Conservation (phyloP, 2,329 filamentous ascomycete genomes). For the Amylocarpus encephaloides region DNA sequence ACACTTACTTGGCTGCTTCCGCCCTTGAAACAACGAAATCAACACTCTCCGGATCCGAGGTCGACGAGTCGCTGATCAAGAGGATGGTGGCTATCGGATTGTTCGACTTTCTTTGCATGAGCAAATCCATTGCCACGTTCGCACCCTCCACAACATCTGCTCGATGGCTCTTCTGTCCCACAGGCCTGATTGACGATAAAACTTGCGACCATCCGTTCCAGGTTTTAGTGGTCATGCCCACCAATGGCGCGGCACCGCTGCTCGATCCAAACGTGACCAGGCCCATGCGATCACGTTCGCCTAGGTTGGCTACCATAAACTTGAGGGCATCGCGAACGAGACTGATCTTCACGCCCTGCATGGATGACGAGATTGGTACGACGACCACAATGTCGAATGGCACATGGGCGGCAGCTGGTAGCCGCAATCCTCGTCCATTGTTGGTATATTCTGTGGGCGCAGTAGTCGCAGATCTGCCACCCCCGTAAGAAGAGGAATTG, state of each 20-base stretch:
- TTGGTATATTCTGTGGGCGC: constrained; percentile 89
- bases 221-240: constrained; percentile 95
- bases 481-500: constrained; percentile 74
- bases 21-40: constrained; percentile 96
- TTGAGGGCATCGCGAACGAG: constrained; percentile 84
- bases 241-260: constrained; percentile 84
- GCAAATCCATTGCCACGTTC: constrained; percentile 94
- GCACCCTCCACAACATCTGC: constrained; percentile 96
- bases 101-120: constrained; percentile 95
- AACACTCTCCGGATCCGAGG: constrained; percentile 87
- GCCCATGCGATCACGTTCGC: constrained; percentile 93
- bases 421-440: constrained; percentile 38
- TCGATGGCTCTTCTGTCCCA: constrained; percentile 92
- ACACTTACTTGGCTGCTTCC: constrained; percentile 84
- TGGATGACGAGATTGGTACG: constrained; percentile 93
- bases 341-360: constrained; percentile 99
- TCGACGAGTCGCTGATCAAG: constrained; percentile 94
- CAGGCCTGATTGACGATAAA: constrained; percentile 79
- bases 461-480: constrained; percentile 74
- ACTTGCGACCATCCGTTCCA: constrained; percentile 91
- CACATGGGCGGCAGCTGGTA: constrained; percentile 58
- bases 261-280: constrained; percentile 95
- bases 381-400: constrained; percentile 94
- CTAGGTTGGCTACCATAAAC: constrained; percentile 84
- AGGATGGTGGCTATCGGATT: constrained; percentile 94